phyloP scores from a whole-genome alignment of 2,329 filamentous ascomycete species.

The Fusarium sp. region DNA sequence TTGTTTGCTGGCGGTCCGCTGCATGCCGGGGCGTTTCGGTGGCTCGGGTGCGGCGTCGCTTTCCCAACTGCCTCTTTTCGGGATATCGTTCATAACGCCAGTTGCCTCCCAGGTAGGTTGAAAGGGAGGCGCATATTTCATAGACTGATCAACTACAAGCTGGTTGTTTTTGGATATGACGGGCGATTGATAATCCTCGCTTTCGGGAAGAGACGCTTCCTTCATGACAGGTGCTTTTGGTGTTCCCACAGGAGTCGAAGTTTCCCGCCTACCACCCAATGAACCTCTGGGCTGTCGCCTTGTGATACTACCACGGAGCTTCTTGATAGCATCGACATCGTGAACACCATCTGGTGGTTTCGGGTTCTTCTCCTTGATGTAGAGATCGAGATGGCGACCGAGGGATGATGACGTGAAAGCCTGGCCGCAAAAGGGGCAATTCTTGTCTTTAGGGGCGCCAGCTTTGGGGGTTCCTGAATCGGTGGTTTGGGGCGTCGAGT shows the following conservation, averaged over 20 bases:
- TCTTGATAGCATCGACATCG: constrained; percentile 88
- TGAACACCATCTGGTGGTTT: constrained; percentile 88
- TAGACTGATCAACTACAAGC: constrained; percentile 59
- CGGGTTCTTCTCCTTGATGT: constrained; percentile 93
- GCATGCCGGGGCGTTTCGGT: constrained; percentile 52
- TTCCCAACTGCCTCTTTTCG: constrained; percentile 54
- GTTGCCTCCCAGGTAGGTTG: constrained; percentile 79
- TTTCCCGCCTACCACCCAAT: constrained; percentile 66
- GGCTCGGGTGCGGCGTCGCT: constrained; percentile 52
- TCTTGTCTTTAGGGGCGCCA: constrained; percentile 80
- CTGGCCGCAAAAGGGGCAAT: constrained; percentile 88
- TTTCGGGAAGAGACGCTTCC: constrained; percentile 56
- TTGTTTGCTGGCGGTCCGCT: constrained; percentile 62
- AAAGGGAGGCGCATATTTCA: constrained; percentile 63
- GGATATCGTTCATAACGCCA: constrained; percentile 81
- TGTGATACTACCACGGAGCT: constrained; percentile 86
- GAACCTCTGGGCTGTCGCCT: constrained; percentile 81
- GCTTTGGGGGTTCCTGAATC: constrained; percentile 55
- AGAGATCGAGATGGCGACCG: constrained; percentile 92
- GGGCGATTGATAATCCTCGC: constrained; percentile 53
- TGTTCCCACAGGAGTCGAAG: constrained; percentile 68
- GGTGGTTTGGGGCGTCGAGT: constrained; percentile 49
- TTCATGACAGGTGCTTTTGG: constrained; percentile 57
- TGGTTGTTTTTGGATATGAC: constrained; percentile 57
- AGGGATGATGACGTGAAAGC: constrained; percentile 94